phyloP scores from a whole-genome alignment of 2,329 filamentous ascomycete genomes.

The Penicillium sp. region DNA sequence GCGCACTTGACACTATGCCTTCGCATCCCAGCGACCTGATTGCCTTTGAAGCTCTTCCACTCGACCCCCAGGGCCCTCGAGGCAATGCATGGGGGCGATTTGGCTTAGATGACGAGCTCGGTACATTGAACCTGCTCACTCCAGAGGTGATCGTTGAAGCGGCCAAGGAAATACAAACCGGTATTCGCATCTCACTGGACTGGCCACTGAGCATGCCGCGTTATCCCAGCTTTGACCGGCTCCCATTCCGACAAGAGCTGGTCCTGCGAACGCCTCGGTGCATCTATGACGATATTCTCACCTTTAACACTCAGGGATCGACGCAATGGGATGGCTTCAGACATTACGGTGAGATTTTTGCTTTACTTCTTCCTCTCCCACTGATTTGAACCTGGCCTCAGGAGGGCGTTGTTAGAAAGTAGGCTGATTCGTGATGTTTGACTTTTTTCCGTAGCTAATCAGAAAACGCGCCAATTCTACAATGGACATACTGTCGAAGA shows the following conservation, averaged over 20 bases:
- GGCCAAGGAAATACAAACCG: constrained; percentile 39
- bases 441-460: constrained; percentile 10
- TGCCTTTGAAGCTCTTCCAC: constrained; percentile 16
- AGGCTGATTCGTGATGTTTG: no score
- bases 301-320: constrained; percentile 20
- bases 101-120: constrained; percentile 47
- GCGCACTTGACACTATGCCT: not conserved
- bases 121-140: constrained; percentile 51
- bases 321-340: constrained; percentile 24
- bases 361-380: no score
- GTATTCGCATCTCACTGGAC: constrained; percentile 22
- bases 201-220: constrained; percentile 21
- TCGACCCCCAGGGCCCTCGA: constrained; percentile 36
- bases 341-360: constrained; percentile 15
- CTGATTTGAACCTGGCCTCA: no score
- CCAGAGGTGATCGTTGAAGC: constrained; percentile 38
- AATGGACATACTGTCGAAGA: constrained; percentile 19
- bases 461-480: constrained; percentile 17
- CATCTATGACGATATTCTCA: constrained; percentile 19
- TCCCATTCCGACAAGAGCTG: constrained; percentile 19
- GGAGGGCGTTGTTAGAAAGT: no score
- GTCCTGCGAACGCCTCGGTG: constrained; percentile 16
- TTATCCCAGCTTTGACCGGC: constrained; percentile 20
- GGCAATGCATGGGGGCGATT: constrained; percentile 54
- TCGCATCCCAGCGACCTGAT: not conserved